These are phyloP conservation scores for Jamesozyma jinghongensis DNA, from an alignment of 805 yeast species.

Conservation along the genomic window DNA sequence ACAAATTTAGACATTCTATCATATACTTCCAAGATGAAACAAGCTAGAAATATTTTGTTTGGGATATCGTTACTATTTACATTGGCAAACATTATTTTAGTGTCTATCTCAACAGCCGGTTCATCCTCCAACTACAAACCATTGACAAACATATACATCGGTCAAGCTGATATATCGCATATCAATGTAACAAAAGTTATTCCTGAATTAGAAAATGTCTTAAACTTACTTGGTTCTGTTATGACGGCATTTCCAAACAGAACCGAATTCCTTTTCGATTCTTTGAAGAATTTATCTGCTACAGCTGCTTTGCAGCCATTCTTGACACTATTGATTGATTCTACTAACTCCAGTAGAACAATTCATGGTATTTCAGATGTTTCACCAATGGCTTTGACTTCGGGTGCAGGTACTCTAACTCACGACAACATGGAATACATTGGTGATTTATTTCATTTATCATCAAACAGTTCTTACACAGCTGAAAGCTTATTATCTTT, in stretches of 20 bases:
- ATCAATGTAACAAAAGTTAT: conserved; percentile 29
- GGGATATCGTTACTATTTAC: conserved; percentile 13
- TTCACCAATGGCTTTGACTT: conserved; percentile 20
- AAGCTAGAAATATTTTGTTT: conserved; percentile 2
- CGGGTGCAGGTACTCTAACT: conserved; percentile 11
- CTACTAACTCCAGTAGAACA: conserved; percentile 18
- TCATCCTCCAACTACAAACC: conserved; percentile 26
- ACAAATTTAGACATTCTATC: not conserved
- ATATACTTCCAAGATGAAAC: not conserved
- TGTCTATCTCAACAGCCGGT: conserved; percentile 28
- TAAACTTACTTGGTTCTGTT: conserved; percentile 22
- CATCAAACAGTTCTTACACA: conserved; percentile 18
- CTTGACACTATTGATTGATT: conserved; percentile 20
- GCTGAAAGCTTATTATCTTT: conserved; percentile 11
- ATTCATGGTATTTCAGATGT: conserved; percentile 19
- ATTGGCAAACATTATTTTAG: conserved; percentile 21
- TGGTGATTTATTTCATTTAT: conserved; percentile 13
- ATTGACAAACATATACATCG: conserved; percentile 24
- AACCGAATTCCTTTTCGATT: conserved; percentile 13
- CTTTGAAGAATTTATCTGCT: conserved; percentile 18
- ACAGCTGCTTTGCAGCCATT: conserved; percentile 26
- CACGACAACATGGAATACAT: conserved; percentile 11
- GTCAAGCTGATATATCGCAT: conserved; percentile 26
- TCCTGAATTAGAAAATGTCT: conserved; percentile 24
- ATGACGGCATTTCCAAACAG: conserved; percentile 18